Evolutionary conservation across 2,329 filamentous ascomycete genomes (phyloP).

Genomic region (Tolypocladium tundrense): DNA sequence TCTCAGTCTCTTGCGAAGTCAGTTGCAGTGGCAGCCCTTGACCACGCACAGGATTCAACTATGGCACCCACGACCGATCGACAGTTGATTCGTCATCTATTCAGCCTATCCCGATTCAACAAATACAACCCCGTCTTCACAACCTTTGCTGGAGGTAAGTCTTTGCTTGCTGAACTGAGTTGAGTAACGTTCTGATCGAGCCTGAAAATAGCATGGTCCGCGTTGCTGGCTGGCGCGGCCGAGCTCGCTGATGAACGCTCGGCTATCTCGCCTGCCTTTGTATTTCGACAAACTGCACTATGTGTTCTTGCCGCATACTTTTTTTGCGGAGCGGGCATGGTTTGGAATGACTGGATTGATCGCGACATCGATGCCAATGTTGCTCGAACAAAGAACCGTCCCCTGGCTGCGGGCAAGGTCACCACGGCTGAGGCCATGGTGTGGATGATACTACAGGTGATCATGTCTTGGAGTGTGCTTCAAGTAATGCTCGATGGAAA

Average conservation of each 20-base stretch:
- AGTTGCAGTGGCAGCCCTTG: too few species aligned
- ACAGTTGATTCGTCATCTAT: not conserved
- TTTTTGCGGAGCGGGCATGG: slow-evolving; percentile 18
- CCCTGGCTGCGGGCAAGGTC: slow-evolving; percentile 12
- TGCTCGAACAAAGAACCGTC: slow-evolving; percentile 16
- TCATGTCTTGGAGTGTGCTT: not conserved
- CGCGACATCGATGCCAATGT: slow-evolving; percentile 16
- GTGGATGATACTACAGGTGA: not conserved
- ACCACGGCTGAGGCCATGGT: slow-evolving; percentile 10
- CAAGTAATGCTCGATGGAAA: not conserved
- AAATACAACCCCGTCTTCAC: slow-evolving; percentile 2
- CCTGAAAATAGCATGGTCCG: not conserved
- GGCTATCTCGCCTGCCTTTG: not conserved
- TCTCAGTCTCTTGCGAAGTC: not conserved
- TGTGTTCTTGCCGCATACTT: slow-evolving; percentile 12
- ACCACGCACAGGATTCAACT: not conserved
- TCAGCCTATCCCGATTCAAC: slow-evolving; percentile 1
- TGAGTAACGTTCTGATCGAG: not conserved
- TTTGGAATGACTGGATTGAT: slow-evolving; percentile 19
- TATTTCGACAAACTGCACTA: slow-evolving; percentile 12
- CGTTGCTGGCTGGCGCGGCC: not conserved
- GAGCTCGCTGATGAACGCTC: not conserved
- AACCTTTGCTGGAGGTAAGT: slow-evolving; percentile 1
- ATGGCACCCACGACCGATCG: not conserved
- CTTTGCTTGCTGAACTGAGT: not conserved